A percentile compares a stretch with the other conserved stretches of the same genome.
These are phyloP conservation scores for Parachaetomium inaequale DNA, from an alignment of 495 filamentous ascomycete species.

Conservation along the genomic window DNA sequence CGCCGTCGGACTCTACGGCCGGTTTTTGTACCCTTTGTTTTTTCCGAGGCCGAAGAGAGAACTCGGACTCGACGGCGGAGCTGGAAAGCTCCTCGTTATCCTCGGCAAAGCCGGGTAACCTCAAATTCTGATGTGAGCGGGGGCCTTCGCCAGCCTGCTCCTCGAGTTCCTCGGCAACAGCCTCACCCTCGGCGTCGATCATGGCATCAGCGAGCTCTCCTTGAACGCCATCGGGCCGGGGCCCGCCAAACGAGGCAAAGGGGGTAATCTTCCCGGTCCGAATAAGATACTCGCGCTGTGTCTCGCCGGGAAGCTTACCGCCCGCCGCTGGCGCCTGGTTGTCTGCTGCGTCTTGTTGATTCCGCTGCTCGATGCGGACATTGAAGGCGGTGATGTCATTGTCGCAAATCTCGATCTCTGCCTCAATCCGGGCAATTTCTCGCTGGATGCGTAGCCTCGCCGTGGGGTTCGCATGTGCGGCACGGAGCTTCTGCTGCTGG, in stretches of 20 bases:
- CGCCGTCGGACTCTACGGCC: constrained; percentile 42
- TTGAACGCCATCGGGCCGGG: constrained; percentile 50
- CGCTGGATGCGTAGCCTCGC: constrained; percentile 50
- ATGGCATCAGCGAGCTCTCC: constrained; percentile 68
- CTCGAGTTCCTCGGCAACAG: constrained; percentile 47
- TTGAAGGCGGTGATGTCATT: constrained; percentile 75
- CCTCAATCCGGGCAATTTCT: constrained; percentile 61
- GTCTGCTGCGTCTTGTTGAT: constrained; percentile 46
- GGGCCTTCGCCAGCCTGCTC: constrained; percentile 56
- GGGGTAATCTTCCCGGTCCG: constrained; percentile 97
- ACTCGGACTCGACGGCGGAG: constrained; percentile 44
- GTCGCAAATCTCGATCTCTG: constrained; percentile 56
- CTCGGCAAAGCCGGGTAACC: constrained; percentile 71
- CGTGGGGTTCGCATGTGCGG: constrained; percentile 36
- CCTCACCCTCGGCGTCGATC: constrained; percentile 68
- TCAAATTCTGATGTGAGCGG: constrained; percentile 75
- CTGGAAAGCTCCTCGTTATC: constrained; percentile 30
- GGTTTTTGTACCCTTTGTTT: constrained; percentile 33
- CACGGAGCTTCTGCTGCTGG: constrained; percentile 43
- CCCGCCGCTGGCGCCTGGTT: constrained; percentile 38
- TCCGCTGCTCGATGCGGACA: constrained; percentile 69
- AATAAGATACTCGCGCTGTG: constrained; percentile 81
- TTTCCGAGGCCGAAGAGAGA: constrained; percentile 49
- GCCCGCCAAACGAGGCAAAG: constrained; percentile 67
- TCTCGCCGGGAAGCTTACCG: constrained; percentile 68